Conservation (phyloP, 306 rosid genomes). For the Castanea mollissima region DNA sequence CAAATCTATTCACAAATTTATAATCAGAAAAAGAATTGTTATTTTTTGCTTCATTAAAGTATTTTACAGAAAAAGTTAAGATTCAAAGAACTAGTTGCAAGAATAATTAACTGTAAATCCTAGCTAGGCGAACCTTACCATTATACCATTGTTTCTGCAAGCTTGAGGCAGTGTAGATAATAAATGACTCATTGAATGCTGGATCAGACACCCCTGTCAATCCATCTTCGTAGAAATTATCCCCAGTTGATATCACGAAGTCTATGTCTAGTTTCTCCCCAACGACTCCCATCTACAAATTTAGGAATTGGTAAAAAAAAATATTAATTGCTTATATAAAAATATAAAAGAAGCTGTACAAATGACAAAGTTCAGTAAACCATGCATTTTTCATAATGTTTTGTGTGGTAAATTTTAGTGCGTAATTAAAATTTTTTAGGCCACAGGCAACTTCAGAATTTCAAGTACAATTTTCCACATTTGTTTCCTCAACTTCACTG, state of each 20-base stretch:
- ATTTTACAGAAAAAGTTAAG: too few relatives aligned
- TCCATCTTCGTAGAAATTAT: conserved; percentile 74
- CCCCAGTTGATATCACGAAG: conserved; percentile 70
- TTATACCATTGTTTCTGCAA: conserved; percentile 69
- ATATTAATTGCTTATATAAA: background rate
- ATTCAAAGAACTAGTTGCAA: too few relatives aligned
- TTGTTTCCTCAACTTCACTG: too few relatives aligned
- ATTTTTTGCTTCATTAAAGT: too few relatives aligned
- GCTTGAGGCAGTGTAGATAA: conserved; percentile 66
- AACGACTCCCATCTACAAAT: conserved; percentile 58
- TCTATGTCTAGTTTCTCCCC: conserved; percentile 60
- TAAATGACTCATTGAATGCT: conserved; percentile 63
- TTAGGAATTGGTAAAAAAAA: background rate
- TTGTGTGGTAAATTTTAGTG: too few relatives aligned
- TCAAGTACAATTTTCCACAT: too few relatives aligned
- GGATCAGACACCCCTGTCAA: conserved; percentile 52
- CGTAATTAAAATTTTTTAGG: too few relatives aligned
- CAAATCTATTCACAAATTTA: background rate
- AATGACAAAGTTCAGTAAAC: background rate
- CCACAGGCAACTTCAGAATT: too few relatives aligned
- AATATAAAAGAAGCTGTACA: background rate
- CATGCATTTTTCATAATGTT: too few relatives aligned
- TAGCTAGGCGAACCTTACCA: conserved; percentile 30
- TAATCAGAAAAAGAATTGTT: too few relatives aligned
- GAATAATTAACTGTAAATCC: background rate